phyloP scores from a whole-genome alignment of 257 asterid species.

The Penstemon davidsonii region DNA sequence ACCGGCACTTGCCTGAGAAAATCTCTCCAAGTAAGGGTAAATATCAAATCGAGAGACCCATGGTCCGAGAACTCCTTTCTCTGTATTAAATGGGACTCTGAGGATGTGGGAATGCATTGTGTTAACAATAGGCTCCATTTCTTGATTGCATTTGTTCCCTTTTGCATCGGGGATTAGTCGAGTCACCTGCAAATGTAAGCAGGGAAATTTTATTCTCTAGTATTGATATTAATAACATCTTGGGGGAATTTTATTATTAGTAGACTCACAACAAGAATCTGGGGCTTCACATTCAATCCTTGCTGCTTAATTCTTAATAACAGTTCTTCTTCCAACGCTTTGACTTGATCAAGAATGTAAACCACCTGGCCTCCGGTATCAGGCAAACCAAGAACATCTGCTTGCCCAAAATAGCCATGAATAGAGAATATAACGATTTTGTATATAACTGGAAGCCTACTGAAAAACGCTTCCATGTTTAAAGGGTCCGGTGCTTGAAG shows the following conservation, averaged over 20 bases:
- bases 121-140: conserved; percentile 66
- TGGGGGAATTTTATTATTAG: conserved; percentile 16
- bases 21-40: conserved; percentile 74
- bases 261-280: conserved; percentile 67
- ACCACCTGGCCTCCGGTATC: conserved; percentile 95
- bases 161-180: conserved; percentile 76
- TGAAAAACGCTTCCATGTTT: conserved; percentile 54
- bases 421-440: conserved; percentile 71
- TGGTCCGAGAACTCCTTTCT: conserved; percentile 62
- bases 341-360: conserved; percentile 86
- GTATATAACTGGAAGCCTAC: conserved; percentile 63
- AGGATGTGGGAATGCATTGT: conserved; percentile 68
- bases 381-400: conserved; percentile 83
- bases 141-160: conserved; percentile 76
- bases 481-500: conserved; percentile 79
- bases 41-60: conserved; percentile 86
- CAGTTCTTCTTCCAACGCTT: conserved; percentile 77
- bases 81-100: conserved; percentile 70
- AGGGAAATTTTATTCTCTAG: conserved; percentile 8
- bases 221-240: neutral
- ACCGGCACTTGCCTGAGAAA: conserved; percentile 45
- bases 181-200: conserved; percentile 50
- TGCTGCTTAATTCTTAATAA: conserved; percentile 64
- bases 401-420: conserved; percentile 91
- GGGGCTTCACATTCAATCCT: conserved; percentile 70